phyloP scores from a whole-genome alignment of 768 basidiomycete species.

The Suillus hirtellus region DNA sequence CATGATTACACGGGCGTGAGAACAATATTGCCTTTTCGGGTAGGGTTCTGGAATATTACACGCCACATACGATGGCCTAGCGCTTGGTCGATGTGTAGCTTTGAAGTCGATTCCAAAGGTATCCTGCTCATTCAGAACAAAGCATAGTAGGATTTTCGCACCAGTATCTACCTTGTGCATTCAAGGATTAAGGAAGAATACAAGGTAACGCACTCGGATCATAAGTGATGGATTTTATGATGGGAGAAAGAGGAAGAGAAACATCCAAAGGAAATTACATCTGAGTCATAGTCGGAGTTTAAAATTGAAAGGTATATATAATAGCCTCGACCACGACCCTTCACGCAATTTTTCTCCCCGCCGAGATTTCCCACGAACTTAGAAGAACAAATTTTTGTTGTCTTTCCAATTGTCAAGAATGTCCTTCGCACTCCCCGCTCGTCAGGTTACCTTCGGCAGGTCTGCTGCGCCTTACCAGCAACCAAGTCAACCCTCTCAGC shows the following conservation, averaged over 20 bases:
- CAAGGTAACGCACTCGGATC: conserved; percentile 16
- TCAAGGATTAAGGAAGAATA: background rate
- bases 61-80: background rate
- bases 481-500: conserved; percentile 43
- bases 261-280: conserved; percentile 11
- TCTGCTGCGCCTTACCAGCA: conserved; percentile 49
- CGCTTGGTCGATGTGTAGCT: background rate
- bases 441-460: conserved; percentile 77
- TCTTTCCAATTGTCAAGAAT: conserved; percentile 26
- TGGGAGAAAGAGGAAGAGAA: conserved; percentile 29
- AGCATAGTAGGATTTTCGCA: background rate
- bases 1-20: conserved; percentile 9
- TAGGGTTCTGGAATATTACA: conserved; percentile 29
- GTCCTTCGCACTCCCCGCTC: conserved; percentile 73
- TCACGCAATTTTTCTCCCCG: conserved; percentile 27
- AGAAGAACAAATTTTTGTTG: conserved; percentile 12
- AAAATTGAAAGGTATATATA: conserved; percentile 31
- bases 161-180: background rate
- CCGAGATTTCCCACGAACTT: conserved; percentile 23
- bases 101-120: background rate
- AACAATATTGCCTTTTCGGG: conserved; percentile 20
- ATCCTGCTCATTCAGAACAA: background rate
- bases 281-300: conserved; percentile 33
- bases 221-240: conserved; percentile 18
- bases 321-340: conserved; percentile 15